phyloP scores from a whole-genome alignment of 106 monocot genomes.

The Ottelia alismoides region DNA sequence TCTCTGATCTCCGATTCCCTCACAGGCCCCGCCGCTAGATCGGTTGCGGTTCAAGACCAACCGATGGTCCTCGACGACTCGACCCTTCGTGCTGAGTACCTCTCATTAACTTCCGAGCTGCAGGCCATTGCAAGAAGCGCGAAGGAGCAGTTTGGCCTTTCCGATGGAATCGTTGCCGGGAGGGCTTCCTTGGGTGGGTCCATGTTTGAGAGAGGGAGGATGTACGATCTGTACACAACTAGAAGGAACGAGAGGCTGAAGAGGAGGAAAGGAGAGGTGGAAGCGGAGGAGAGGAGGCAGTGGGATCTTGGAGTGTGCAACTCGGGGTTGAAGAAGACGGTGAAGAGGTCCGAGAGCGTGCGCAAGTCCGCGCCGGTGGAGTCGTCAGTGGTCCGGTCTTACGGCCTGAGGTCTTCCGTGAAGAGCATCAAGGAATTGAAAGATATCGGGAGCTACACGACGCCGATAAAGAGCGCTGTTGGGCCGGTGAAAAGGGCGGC shows the following conservation, averaged over 20 bases:
- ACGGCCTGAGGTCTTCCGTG: constrained; percentile 24
- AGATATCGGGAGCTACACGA: constrained; percentile 3
- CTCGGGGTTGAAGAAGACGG: constrained; percentile 20
- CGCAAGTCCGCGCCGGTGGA: constrained; percentile 33
- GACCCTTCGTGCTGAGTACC: too few species aligned
- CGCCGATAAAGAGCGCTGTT: neutral
- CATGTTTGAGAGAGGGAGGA: constrained; percentile 48
- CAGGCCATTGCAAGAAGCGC: too few species aligned
- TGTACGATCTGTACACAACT: constrained; percentile 51
- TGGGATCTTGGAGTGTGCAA: constrained; percentile 31
- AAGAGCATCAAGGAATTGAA: constrained; percentile 40
- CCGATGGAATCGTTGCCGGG: too few species aligned
- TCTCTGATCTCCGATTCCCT: too few species aligned
- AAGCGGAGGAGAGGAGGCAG: constrained; percentile 16
- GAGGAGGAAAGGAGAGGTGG: constrained; percentile 18
- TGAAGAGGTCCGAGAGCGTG: constrained; percentile 18
- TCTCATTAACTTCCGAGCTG: too few species aligned
- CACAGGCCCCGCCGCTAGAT: too few species aligned
- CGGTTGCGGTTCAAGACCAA: too few species aligned
- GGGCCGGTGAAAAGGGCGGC: neutral
- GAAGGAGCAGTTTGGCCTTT: too few species aligned
- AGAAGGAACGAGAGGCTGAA: constrained; percentile 58
- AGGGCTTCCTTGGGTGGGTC: neutral
- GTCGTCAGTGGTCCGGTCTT: constrained; percentile 17
- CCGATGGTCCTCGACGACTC: too few species aligned